Conservation (phyloP, 1,284 basidiomycete species). For the Caloboletus firmus region DNA sequence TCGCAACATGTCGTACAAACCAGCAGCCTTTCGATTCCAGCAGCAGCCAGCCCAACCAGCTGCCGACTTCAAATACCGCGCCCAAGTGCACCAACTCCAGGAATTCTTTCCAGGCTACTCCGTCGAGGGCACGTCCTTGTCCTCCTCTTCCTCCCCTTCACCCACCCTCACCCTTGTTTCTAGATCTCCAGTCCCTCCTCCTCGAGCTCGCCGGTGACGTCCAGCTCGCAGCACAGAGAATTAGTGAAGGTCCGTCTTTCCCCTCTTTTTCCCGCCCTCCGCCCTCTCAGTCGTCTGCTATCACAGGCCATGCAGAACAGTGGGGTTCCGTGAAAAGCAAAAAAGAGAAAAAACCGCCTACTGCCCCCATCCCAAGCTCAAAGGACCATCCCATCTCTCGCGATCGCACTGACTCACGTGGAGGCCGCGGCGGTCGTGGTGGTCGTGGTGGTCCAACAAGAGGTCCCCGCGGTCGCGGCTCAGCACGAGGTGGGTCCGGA, state of each 20-base stretch:
- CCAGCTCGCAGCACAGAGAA: constrained; percentile 71
- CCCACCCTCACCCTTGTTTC: constrained; percentile 1
- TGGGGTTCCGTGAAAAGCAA: constrained; percentile 87
- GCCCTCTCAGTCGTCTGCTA: constrained; percentile 7
- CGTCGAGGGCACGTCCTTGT: constrained; percentile 59
- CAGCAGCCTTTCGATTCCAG: constrained; percentile 44
- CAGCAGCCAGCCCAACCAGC: constrained; percentile 31
- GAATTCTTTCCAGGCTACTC: constrained; percentile 80
- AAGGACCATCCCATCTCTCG: constrained; percentile 49
- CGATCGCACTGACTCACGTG: constrained; percentile 59
- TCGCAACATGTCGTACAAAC: constrained; percentile 55
- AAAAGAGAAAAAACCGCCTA: constrained; percentile 74
- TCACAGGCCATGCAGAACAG: constrained; percentile 72
- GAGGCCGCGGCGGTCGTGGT: constrained; percentile 61
- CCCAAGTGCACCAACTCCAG: constrained; percentile 62
- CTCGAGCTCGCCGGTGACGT: constrained; percentile 74
- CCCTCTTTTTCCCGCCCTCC: constrained; percentile 5
- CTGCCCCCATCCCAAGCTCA: constrained; percentile 34
- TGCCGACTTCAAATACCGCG: constrained; percentile 46
- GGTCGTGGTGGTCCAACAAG: constrained; percentile 62
- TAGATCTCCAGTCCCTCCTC: constrained; percentile 77
- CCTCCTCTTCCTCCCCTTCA: constrained; percentile 21
- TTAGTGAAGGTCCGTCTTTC: constrained; percentile 68
- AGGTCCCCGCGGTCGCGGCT: constrained; percentile 58
- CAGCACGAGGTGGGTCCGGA: constrained; percentile 44